These are phyloP conservation scores for Raddia guianensis DNA, from an alignment of 176 grass and related monocot species.

Conservation along the genomic window DNA sequence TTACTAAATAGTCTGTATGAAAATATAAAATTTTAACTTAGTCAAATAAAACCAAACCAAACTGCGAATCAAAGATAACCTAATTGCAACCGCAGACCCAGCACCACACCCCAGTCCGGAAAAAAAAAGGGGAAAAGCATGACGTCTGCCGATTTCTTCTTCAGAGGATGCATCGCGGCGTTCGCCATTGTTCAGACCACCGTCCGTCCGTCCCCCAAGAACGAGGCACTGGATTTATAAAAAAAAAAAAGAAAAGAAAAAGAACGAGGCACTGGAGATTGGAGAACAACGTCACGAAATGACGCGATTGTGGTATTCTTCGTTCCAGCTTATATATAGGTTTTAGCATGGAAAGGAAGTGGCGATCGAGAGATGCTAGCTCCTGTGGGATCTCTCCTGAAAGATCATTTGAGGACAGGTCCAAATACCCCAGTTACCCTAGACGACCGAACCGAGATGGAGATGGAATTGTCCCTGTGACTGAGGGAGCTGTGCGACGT, in stretches of 20 bases:
- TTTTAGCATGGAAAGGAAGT: background rate
- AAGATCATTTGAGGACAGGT: background rate
- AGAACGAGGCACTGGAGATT: background rate
- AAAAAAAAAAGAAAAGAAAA: too few species aligned
- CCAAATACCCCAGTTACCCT: background rate
- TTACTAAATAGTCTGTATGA: too few species aligned
- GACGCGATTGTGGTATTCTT: background rate
- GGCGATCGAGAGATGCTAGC: background rate
- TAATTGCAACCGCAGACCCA: background rate
- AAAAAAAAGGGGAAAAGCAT: background rate
- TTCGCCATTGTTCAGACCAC: background rate
- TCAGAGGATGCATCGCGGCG: background rate
- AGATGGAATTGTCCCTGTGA: background rate
- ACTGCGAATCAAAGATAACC: too few species aligned
- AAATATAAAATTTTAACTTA: too few species aligned
- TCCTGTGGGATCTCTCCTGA: background rate
- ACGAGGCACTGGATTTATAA: too few species aligned
- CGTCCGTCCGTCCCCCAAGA: too few species aligned
- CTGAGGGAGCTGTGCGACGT: background rate
- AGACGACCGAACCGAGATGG: background rate
- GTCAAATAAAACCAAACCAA: too few species aligned
- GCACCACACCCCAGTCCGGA: background rate
- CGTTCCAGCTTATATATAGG: background rate
- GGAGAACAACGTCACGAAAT: background rate
- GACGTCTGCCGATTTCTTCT: background rate